These are phyloP conservation scores for Nitzschia sp. DNA, from an alignment of 108 stramenopile species.

Conservation along the genomic window DNA sequence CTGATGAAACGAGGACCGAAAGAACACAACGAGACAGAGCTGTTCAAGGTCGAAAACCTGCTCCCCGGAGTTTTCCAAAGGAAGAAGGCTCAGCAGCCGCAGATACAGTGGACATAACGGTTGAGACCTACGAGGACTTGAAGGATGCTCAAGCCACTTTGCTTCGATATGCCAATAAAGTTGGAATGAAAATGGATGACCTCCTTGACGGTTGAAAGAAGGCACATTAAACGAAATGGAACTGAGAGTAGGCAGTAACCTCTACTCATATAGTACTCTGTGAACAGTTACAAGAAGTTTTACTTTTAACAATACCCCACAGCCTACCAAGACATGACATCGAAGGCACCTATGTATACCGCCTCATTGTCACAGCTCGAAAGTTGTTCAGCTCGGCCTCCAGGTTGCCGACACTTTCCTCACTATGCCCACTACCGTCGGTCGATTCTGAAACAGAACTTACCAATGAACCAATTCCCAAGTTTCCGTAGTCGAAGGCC, in stretches of 20 bases:
- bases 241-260: too few species aligned
- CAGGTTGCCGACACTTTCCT: slow-evolving; percentile 11
- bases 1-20: neutral
- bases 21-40: neutral
- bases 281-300: too few species aligned
- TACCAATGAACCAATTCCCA: slow-evolving; percentile 17
- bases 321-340: too few species aligned
- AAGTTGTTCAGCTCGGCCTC: slow-evolving; percentile 17
- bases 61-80: neutral
- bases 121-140: slow-evolving; percentile 18
- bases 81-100: neutral
- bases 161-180: slow-evolving; percentile 18
- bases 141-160: slow-evolving; percentile 29
- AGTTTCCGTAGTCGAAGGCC: neutral
- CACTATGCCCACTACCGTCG: slow-evolving; percentile 16
- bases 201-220: slow-evolving; percentile 8
- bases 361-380: neutral
- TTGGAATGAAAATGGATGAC: slow-evolving; percentile 27
- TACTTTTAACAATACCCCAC: too few species aligned
- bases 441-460: slow-evolving; percentile 39
- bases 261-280: too few species aligned
- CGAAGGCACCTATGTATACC: neutral
- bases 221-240: too few species aligned
- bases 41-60: neutral
- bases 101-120: slow-evolving; percentile 9